Conservation (phyloP, 2,329 filamentous ascomycete genomes). For the Phialocephala subalpina region DNA sequence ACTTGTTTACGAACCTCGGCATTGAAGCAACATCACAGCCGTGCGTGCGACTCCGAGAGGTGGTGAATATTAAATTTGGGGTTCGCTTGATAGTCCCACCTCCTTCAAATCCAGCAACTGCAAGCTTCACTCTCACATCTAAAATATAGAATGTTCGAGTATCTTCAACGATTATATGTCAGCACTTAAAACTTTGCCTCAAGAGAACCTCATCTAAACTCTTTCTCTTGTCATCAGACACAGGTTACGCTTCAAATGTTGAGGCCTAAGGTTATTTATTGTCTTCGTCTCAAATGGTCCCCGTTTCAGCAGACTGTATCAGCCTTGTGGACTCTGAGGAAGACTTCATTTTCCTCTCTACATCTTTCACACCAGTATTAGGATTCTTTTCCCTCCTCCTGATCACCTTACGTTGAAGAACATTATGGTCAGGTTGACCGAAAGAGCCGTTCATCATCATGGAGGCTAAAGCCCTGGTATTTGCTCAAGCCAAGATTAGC, state of each 20-base stretch:
- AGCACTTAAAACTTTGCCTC: not conserved
- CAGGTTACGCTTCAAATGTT: slow-evolving; percentile 2
- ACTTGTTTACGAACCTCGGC: slow-evolving; percentile 6
- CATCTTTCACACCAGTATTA: not conserved
- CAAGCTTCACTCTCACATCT: not conserved
- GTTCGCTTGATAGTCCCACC: not conserved
- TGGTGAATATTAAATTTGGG: not conserved
- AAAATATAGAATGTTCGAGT: not conserved
- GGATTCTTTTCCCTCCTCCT: not conserved
- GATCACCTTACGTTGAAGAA: not conserved
- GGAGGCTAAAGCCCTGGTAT: slow-evolving; percentile 57
- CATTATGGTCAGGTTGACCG: not conserved
- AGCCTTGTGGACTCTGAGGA: slow-evolving; percentile 15
- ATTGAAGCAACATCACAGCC: not conserved
- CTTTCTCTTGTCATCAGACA: not conserved
- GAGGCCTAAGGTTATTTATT: not conserved
- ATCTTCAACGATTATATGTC: not conserved
- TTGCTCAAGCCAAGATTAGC: not conserved
- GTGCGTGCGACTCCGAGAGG: not conserved
- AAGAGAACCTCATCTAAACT: not conserved
- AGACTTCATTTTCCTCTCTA: not conserved
- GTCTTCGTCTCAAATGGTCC: not conserved
- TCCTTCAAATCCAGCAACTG: not conserved
- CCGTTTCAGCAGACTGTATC: slow-evolving; percentile 11
- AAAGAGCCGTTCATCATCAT: slow-evolving; percentile 36